Evolutionary conservation across 371 early-diverging fungal genomes (phyloP).

Genomic region (Apophysomyces trapeziformis): DNA sequence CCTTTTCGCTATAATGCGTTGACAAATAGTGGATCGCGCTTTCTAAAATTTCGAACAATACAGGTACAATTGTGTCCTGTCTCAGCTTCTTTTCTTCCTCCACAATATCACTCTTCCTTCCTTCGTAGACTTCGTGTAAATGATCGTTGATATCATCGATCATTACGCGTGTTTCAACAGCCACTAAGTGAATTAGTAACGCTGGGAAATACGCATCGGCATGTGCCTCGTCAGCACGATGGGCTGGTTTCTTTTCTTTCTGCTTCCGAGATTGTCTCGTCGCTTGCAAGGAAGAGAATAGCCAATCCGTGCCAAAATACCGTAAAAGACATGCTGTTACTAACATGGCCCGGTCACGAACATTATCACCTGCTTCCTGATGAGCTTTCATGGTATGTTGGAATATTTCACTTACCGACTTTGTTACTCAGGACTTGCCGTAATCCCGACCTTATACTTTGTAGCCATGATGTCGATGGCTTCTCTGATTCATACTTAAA

Average conservation of each 20-base stretch:
- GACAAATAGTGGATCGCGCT: slow-evolving; percentile 45
- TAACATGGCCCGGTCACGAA: slow-evolving; percentile 40
- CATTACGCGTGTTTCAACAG: slow-evolving; percentile 57
- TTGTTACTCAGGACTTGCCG: slow-evolving; percentile 44
- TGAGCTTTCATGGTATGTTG: not conserved
- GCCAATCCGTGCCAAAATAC: slow-evolving; percentile 49
- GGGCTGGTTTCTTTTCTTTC: slow-evolving; percentile 30
- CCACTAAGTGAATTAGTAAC: slow-evolving; percentile 48
- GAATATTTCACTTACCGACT: slow-evolving; percentile 26
- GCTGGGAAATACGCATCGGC: slow-evolving; percentile 47
- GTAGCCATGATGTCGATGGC: slow-evolving; percentile 20
- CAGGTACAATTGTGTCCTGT: slow-evolving; percentile 46
- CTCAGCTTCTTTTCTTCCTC: slow-evolving; percentile 26
- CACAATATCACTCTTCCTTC: slow-evolving; percentile 13
- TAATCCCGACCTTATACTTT: slow-evolving; percentile 28
- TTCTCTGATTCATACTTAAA: slow-evolving; percentile 32
- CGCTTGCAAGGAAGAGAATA: slow-evolving; percentile 37
- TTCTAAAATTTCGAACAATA: slow-evolving; percentile 54
- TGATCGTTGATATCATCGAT: slow-evolving; percentile 54
- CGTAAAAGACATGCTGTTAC: slow-evolving; percentile 36
- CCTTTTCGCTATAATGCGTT: slow-evolving; percentile 27
- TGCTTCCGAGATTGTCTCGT: slow-evolving; percentile 29
- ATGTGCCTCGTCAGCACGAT: slow-evolving; percentile 15
- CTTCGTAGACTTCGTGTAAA: slow-evolving; percentile 19
- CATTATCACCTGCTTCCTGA: slow-evolving; percentile 23